Evolutionary conservation across 352 stramenopile species (phyloP).

Genomic region (Phytophthora crassamura): DNA sequence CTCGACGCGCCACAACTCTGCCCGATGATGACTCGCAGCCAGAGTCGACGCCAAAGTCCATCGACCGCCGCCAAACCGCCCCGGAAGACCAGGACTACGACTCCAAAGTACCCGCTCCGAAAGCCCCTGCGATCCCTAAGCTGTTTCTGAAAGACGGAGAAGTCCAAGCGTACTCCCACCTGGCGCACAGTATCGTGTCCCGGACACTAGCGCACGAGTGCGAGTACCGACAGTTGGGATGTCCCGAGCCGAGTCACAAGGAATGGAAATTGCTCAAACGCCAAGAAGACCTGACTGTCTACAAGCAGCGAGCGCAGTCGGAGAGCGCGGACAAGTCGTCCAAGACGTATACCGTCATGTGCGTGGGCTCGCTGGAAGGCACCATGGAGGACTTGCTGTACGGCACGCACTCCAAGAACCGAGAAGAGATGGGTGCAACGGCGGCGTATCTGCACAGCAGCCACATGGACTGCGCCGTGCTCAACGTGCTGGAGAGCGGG

Average conservation of each 20-base stretch:
- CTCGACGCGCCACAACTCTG: slow-evolving; percentile 27
- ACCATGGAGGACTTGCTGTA: slow-evolving; percentile 64
- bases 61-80: slow-evolving; percentile 21
- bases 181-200: slow-evolving; percentile 49
- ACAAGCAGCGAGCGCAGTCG: slow-evolving; percentile 14
- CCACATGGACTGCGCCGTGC: slow-evolving; percentile 53
- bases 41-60: slow-evolving; percentile 1
- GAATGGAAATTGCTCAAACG: slow-evolving; percentile 45
- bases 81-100: slow-evolving; percentile 21
- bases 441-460: slow-evolving; percentile 39
- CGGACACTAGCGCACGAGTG: slow-evolving; percentile 53
- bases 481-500: slow-evolving; percentile 46
- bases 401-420: slow-evolving; percentile 49
- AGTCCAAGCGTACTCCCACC: slow-evolving; percentile 29
- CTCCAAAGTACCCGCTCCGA: background rate
- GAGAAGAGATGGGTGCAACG: slow-evolving; percentile 49
- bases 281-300: slow-evolving; percentile 41
- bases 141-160: slow-evolving; percentile 39
- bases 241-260: slow-evolving; percentile 27
- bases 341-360: slow-evolving; percentile 45
- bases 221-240: slow-evolving; percentile 34
- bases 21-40: background rate
- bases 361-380: slow-evolving; percentile 52
- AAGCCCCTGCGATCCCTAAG: slow-evolving; percentile 10
- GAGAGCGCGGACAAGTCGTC: background rate